phyloP scores from a whole-genome alignment of 176 grass and related monocot genomes.

The Ensete glaucum region DNA sequence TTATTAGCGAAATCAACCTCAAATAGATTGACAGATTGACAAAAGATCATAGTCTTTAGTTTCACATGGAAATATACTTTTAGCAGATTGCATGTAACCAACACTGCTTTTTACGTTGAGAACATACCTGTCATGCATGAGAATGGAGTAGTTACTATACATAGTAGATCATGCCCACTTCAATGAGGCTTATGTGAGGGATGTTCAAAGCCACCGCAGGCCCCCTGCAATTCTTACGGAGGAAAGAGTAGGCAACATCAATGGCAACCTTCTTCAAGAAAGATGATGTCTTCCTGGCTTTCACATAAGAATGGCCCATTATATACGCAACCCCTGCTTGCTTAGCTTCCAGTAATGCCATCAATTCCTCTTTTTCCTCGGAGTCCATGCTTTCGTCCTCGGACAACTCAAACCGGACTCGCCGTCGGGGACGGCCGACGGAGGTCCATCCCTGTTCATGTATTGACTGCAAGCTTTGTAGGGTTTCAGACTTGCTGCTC shows the following conservation, averaged over 20 bases:
- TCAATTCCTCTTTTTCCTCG: slow-evolving; percentile 44
- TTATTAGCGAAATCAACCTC: too few relatives aligned
- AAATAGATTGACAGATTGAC: too few relatives aligned
- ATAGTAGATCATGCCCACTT: slow-evolving; percentile 80
- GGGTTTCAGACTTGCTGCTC: slow-evolving; percentile 55
- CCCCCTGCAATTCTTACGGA: slow-evolving; percentile 60
- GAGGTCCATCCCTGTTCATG: slow-evolving; percentile 43
- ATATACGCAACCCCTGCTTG: slow-evolving; percentile 50
- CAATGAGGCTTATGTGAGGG: slow-evolving; percentile 60
- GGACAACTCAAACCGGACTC: slow-evolving; percentile 41
- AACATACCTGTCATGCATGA: background rate
- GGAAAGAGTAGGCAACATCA: slow-evolving; percentile 55
- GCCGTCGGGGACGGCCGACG: slow-evolving; percentile 18
- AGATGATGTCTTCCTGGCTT: slow-evolving; percentile 57
- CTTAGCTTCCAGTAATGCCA: slow-evolving; percentile 49
- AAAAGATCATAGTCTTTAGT: too few relatives aligned
- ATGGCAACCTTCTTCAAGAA: slow-evolving; percentile 55
- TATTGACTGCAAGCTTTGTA: slow-evolving; percentile 47
- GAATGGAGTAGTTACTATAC: slow-evolving; percentile 30
- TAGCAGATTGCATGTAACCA: background rate
- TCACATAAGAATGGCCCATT: slow-evolving; percentile 67
- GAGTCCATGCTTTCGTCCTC: slow-evolving; percentile 32
- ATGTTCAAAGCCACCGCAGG: slow-evolving; percentile 54
- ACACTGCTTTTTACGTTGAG: background rate
- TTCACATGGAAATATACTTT: too few relatives aligned